Base-by-base conservation (phyloP, 352 stramenopile species). In the Phytophthora colocasiae region DNA sequence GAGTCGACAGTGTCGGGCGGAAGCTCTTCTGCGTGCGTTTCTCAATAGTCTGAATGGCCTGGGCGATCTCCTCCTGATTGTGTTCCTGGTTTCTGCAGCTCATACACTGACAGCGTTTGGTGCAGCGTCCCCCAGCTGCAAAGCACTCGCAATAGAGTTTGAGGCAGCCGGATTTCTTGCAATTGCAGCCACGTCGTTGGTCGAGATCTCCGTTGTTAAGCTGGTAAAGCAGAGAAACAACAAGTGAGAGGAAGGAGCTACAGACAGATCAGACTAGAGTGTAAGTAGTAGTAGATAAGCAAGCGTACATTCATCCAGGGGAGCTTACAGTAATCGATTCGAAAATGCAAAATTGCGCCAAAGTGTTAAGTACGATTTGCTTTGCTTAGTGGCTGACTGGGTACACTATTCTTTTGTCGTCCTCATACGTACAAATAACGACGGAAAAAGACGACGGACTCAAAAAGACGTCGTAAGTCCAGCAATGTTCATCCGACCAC, bases 141-240 rank as follows among this genome's bases (percentile, higher is more conserved):
- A 95, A 93, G 50, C 87, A 95, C 63, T 93, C 82, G 66, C 87
- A 95, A 55, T 95, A 95, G 39, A 99, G 82, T 77, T 99, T 99
- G 15, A 99, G 87, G 69, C 97, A 99, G 57, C 90, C 87, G 0
- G 95, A 98, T 58, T 98, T 98, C 77, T 98, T 98, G 78, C 96
- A 99, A 61, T 97, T 98, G 75, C 97, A 99, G 44, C 84, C 82
- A 22, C 80, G 80, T 11, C 75, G 81, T 43, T 68, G 71, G 31
- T 15, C 12, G 38, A 41, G 12, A 41, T 32, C 19, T 4, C 48
- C 14, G 11, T 58, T 9, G 5, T 65, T n/a, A 1, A 17, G 6
- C 49, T 73, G 31, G 1, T 27, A 43, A 66, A n/a, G 15, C 27
- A 68, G 29, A 76, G 55, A 70, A n/a, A 26, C 58, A 61, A 51